phyloP scores from a whole-genome alignment of 345 rosid species.

The Toxicodendron radicans region DNA sequence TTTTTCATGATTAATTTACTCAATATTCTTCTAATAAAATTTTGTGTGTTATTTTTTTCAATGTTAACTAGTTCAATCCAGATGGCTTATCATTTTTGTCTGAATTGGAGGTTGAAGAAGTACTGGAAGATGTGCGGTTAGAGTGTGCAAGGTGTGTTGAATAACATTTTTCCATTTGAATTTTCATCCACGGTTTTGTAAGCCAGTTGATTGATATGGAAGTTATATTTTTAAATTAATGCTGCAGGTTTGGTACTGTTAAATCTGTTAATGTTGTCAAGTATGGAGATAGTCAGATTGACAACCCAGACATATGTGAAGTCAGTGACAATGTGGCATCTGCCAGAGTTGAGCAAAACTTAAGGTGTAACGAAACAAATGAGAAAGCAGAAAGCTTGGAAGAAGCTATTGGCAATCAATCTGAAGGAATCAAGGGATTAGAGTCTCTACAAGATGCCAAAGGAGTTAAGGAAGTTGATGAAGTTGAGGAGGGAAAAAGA shows the following conservation, averaged over 20 bases:
- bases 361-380: slow-evolving; percentile 24
- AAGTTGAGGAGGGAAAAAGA: slow-evolving; percentile 18
- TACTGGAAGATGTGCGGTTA: slow-evolving; percentile 78
- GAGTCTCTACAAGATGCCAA: slow-evolving; percentile 8
- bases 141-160: slow-evolving; percentile 77
- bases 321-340: slow-evolving; percentile 24
- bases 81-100: slow-evolving; percentile 52
- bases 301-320: slow-evolving; percentile 25
- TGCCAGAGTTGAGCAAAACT: slow-evolving; percentile 15
- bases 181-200: not conserved
- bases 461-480: slow-evolving; percentile 15
- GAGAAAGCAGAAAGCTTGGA: slow-evolving; percentile 20
- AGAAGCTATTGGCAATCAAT: slow-evolving; percentile 14
- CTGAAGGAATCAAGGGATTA: slow-evolving; percentile 14
- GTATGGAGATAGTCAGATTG: slow-evolving; percentile 24
- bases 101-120: slow-evolving; percentile 63
- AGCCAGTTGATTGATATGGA: slow-evolving; percentile 15
- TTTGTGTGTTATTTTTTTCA: slow-evolving; percentile 10
- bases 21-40: not conserved
- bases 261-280: slow-evolving; percentile 68
- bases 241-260: slow-evolving; percentile 87
- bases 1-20: slow-evolving; percentile 9
- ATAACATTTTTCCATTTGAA: slow-evolving; percentile 25
- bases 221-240: slow-evolving; percentile 13
- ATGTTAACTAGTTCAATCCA: slow-evolving; percentile 54